Base-by-base conservation (phyloP, 2,329 filamentous ascomycete genomes). In the Diaporthe longicolla region DNA sequence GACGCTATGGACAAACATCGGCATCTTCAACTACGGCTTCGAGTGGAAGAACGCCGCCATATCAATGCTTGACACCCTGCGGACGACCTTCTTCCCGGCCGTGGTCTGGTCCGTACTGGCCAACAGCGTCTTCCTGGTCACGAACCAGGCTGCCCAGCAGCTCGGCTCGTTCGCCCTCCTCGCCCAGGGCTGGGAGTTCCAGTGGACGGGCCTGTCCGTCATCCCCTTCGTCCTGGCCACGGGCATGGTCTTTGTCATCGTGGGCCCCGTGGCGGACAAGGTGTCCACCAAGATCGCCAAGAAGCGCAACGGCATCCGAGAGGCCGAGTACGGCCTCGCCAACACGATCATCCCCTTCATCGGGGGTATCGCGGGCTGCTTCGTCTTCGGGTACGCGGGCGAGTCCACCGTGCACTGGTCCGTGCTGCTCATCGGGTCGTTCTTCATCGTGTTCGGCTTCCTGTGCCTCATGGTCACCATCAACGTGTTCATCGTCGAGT, bases 401-500 rank as follows among this genome's bases (percentile, higher is more conserved):
- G 77, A 80, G 73, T 61, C 75, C 55, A 76, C 74, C 26, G 72
- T 78, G 32, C 78, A 79, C 69, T 81, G 81, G 79, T 76, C 75
- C 0, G 57, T 81, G 1, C 76, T 81, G 37, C 74, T 82, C 5
- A 58, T 77, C 1, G 79, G 79, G 4, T 73, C 77, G 1, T 78
- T 79, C 66, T 68, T 83, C n/a, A 76, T 82, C 45, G 73, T 79
- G 3, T 80, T 81, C n/a, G 80, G 76, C 4, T 79, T 79, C 70
- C 73, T 82, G 9, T 77, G 79, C 21, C 75, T 77, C 9, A 77
- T 79, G 73, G 78, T 80, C 4, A 78, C 78, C 35, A 73, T 79
- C 65, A 80, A 79, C 74, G 82, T 82, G 11, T 82, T 79, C 57
- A 76, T 82, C 2, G 77, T 83, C 6, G 81, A 83, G 76, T 82